phyloP scores from a whole-genome alignment of 2,329 filamentous ascomycete genomes.

The Xylaria sp. region DNA sequence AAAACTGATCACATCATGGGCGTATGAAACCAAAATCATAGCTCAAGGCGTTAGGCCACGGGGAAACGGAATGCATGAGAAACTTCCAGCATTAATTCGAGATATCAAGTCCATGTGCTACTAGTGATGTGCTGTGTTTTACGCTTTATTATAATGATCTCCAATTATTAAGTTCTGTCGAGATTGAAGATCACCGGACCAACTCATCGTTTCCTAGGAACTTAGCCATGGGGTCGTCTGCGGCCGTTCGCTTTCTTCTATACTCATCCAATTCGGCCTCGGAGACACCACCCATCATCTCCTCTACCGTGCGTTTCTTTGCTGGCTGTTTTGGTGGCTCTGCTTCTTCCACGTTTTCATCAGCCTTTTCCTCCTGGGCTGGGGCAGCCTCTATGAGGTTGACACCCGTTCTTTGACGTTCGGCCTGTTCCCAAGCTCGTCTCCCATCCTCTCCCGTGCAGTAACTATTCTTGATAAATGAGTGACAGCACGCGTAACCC shows the following conservation, averaged over 20 bases:
- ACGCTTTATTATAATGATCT: constrained; percentile 6
- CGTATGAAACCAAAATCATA: constrained; percentile 48
- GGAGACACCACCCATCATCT: constrained; percentile 76
- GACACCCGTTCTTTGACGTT: constrained; percentile 58
- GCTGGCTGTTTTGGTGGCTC: constrained; percentile 31
- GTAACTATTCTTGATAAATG: constrained; percentile 92
- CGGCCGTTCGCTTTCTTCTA: constrained; percentile 71
- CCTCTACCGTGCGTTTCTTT: constrained; percentile 76
- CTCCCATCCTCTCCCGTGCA: constrained; percentile 92
- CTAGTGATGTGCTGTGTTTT: constrained; percentile 20
- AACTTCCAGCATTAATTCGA: constrained; percentile 22
- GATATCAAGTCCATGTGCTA: constrained; percentile 22
- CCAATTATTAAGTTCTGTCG: background rate
- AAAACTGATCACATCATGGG: constrained; percentile 39
- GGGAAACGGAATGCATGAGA: constrained; percentile 42
- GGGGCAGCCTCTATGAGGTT: constrained; percentile 41
- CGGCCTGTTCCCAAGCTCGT: constrained; percentile 75
- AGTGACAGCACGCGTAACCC: constrained; percentile 96
- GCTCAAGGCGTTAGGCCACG: constrained; percentile 57
- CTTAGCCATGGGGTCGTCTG: constrained; percentile 85
- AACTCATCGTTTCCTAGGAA: constrained; percentile 75
- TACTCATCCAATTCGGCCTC: constrained; percentile 89
- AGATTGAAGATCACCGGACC: constrained; percentile 42
- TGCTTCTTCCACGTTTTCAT: constrained; percentile 27
- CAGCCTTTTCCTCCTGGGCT: constrained; percentile 26